phyloP scores from a whole-genome alignment of 768 basidiomycete genomes.

The Tephrocybe sp. region DNA sequence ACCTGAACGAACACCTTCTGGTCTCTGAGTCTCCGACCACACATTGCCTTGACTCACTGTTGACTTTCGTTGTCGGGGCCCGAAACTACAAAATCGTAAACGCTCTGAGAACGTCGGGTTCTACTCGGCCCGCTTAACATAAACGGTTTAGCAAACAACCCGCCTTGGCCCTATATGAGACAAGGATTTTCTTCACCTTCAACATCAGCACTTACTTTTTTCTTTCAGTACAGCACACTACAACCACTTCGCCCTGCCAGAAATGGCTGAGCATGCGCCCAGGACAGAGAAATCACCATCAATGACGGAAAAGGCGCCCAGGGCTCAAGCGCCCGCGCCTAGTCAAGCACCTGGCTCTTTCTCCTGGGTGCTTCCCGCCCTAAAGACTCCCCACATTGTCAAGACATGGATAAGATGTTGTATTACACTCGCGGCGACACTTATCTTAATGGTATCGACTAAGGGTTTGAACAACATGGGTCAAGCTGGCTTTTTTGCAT shows the following conservation, averaged over 20 bases:
- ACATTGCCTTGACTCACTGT: too few species aligned
- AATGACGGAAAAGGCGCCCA: not conserved
- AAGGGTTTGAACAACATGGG: constrained; percentile 34
- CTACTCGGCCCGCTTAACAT: not conserved
- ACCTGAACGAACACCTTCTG: too few species aligned
- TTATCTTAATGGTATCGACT: constrained; percentile 34
- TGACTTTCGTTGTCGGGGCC: too few species aligned
- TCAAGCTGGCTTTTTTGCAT: constrained; percentile 38
- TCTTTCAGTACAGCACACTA: not conserved
- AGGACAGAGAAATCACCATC: constrained; percentile 5
- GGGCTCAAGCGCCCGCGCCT: not conserved
- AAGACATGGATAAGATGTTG: constrained; percentile 41
- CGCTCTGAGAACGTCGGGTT: too few species aligned
- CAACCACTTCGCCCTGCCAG: not conserved
- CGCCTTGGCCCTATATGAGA: not conserved
- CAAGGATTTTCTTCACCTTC: not conserved
- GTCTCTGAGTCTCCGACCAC: too few species aligned
- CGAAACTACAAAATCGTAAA: too few species aligned
- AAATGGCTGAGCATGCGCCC: constrained; percentile 9
- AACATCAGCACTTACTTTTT: not conserved
- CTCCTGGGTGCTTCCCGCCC: constrained; percentile 31
- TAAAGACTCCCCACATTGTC: constrained; percentile 29
- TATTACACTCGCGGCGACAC: constrained; percentile 25
- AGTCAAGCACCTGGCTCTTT: constrained; percentile 19
- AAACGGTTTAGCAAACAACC: not conserved